phyloP scores from a whole-genome alignment of 108 stramenopile species.

The Cylindrotheca closterium region DNA sequence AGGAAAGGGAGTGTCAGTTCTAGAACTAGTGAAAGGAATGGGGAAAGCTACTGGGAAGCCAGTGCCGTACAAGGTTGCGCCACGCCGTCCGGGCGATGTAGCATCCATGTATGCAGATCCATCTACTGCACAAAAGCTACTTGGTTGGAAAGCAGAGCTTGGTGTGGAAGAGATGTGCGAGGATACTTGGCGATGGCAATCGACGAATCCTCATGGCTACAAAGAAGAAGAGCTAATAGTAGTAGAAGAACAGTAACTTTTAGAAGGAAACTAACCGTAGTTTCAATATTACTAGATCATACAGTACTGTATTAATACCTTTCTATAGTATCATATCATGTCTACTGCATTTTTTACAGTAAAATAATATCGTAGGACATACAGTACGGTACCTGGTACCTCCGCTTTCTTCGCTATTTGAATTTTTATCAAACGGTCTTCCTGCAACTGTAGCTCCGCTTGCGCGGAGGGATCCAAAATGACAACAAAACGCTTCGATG shows the following conservation, averaged over 20 bases:
- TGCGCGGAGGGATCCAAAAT: too few relatives aligned
- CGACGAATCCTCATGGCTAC: slow-evolving; percentile 95
- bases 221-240: slow-evolving; percentile 39
- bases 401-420: too few relatives aligned
- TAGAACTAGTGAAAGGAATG: slow-evolving; percentile 96
- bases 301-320: too few relatives aligned
- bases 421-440: too few relatives aligned
- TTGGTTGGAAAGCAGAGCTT: slow-evolving; percentile 90
- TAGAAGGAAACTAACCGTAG: too few relatives aligned
- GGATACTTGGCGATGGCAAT: slow-evolving; percentile 99
- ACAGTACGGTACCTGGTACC: too few relatives aligned
- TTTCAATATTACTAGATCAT: too few relatives aligned
- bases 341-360: too few relatives aligned
- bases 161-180: slow-evolving; percentile 93
- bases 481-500: too few relatives aligned
- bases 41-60: slow-evolving; percentile 81
- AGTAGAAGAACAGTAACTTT: not conserved
- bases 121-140: slow-evolving; percentile 62
- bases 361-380: too few relatives aligned
- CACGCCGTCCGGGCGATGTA: slow-evolving; percentile 93
- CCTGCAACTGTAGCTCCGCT: too few relatives aligned
- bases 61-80: slow-evolving; percentile 87
- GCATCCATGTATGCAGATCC: slow-evolving; percentile 93
- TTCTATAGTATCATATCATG: too few relatives aligned
- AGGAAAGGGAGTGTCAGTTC: slow-evolving; percentile 90